A percentile compares a stretch with the other conserved stretches of the same genome.
These are phyloP conservation scores for Corchorus olitorius DNA, from an alignment of 345 rosid genomes.

Conservation along the genomic window DNA sequence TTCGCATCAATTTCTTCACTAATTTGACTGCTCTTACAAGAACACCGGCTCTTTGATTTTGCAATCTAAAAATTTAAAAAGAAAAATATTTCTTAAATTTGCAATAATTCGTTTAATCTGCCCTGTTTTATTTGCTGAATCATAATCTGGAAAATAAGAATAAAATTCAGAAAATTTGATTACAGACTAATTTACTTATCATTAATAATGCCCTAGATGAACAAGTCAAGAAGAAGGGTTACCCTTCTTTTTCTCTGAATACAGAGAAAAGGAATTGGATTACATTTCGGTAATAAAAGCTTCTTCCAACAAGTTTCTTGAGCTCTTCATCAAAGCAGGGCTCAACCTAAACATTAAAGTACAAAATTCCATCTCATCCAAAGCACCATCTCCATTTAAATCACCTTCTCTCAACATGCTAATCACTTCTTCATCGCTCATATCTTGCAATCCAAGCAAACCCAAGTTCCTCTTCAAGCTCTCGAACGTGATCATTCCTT, in stretches of 20 bases:
- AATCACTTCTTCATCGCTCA: constrained; percentile 52
- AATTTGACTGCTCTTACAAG: background rate
- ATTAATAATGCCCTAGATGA: background rate
- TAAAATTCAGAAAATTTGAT: background rate
- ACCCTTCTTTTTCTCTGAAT: background rate
- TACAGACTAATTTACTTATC: background rate
- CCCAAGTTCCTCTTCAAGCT: constrained; percentile 54
- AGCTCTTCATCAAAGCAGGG: constrained; percentile 50
- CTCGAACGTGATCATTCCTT: constrained; percentile 49
- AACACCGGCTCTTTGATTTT: background rate
- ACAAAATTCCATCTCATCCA: constrained; percentile 58
- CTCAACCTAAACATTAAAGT: constrained; percentile 67
- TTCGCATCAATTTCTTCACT: background rate
- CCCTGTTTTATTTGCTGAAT: background rate
- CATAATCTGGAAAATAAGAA: background rate
- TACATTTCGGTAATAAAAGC: constrained; percentile 23
- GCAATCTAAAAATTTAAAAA: too few species aligned
- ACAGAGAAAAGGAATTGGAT: background rate
- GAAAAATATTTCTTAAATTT: background rate
- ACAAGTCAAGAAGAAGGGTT: background rate
- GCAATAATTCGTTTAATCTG: background rate
- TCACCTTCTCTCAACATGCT: constrained; percentile 64
- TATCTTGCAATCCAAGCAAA: constrained; percentile 44
- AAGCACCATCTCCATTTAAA: constrained; percentile 55
- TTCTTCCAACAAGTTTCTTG: constrained; percentile 38